A percentile compares a stretch with the other conserved stretches of the same genome.
phyloP scores from a whole-genome alignment of 1,284 basidiomycete species.

The Rhodotorula sp. region DNA sequence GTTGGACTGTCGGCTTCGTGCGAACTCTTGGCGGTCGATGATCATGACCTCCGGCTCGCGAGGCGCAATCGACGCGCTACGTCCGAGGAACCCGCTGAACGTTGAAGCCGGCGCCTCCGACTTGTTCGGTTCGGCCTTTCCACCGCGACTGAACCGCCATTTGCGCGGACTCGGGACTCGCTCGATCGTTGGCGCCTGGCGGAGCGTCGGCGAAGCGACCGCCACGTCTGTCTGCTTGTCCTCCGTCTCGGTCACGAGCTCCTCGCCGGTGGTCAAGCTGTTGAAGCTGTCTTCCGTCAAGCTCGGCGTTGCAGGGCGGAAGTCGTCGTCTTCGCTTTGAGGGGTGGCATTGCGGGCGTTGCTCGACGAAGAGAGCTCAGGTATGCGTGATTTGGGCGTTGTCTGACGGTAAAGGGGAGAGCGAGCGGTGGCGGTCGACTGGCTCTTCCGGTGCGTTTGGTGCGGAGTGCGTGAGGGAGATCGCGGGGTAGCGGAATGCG shows the following conservation, averaged over 20 bases:
- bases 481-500: background rate
- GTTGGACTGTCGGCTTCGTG: background rate
- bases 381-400: background rate
- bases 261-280: slow-evolving; percentile 6
- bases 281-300: slow-evolving; percentile 19
- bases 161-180: background rate
- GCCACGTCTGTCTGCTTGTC: background rate
- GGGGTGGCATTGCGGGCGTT: background rate
- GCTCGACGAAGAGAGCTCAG: background rate
- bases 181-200: too few relatives aligned
- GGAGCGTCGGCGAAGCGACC: background rate
- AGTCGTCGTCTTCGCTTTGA: background rate
- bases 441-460: background rate
- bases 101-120: background rate
- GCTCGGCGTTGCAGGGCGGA: slow-evolving; percentile 3
- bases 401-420: slow-evolving; percentile 7
- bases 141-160: slow-evolving; percentile 10
- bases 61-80: slow-evolving; percentile 5
- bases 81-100: background rate
- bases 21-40: slow-evolving; percentile 6
- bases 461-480: too few relatives aligned
- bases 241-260: slow-evolving; percentile 5
- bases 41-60: slow-evolving; percentile 8
- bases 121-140: background rate
- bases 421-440: slow-evolving; percentile 5